Percentiles rank a stretch among this genome's conserved stretches.
Conservation (phyloP, 495 filamentous ascomycete genomes). For the Delitschia confertaspora region DNA sequence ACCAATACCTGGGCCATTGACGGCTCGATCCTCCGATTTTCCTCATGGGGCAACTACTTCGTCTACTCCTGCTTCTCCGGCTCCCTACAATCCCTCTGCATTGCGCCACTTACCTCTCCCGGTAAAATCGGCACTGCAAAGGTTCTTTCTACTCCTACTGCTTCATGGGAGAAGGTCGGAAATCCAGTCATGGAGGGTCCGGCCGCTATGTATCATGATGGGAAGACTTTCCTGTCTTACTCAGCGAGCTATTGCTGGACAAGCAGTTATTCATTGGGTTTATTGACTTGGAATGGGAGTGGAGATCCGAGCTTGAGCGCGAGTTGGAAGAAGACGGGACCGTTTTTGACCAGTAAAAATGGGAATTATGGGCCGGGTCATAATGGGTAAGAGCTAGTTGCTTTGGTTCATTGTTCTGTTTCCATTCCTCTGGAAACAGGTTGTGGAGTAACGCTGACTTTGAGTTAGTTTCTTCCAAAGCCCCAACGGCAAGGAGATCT, state of each 20-base stretch:
- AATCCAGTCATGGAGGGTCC: slow-evolving; percentile 51
- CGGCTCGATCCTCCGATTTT: slow-evolving; percentile 37
- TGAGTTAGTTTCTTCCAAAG: slow-evolving; percentile 37
- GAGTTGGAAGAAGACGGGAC: slow-evolving; percentile 41
- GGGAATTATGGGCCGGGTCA: slow-evolving; percentile 49
- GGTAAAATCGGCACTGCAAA: slow-evolving; percentile 25
- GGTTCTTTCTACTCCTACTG: slow-evolving; percentile 40
- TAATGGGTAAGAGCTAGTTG: slow-evolving; percentile 38
- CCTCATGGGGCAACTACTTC: slow-evolving; percentile 35
- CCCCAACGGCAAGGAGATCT: slow-evolving; percentile 42
- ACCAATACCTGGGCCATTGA: slow-evolving; percentile 43
- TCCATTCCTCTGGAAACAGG: background rate
- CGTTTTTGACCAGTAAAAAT: slow-evolving; percentile 35
- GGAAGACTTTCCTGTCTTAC: slow-evolving; percentile 42
- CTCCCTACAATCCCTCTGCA: slow-evolving; percentile 41
- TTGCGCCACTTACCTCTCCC: slow-evolving; percentile 35
- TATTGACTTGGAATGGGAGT: slow-evolving; percentile 39
- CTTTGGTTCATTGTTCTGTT: background rate
- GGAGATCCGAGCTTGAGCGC: slow-evolving; percentile 34
- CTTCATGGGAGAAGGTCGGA: slow-evolving; percentile 42
- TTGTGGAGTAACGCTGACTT: background rate
- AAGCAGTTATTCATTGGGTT: slow-evolving; percentile 42
- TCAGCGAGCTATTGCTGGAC: slow-evolving; percentile 48
- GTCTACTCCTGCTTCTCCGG: slow-evolving; percentile 42
- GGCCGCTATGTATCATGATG: slow-evolving; percentile 40